phyloP scores from a whole-genome alignment of 192 early-diverging fungal genomes.

The Funneliformis mosseae region DNA sequence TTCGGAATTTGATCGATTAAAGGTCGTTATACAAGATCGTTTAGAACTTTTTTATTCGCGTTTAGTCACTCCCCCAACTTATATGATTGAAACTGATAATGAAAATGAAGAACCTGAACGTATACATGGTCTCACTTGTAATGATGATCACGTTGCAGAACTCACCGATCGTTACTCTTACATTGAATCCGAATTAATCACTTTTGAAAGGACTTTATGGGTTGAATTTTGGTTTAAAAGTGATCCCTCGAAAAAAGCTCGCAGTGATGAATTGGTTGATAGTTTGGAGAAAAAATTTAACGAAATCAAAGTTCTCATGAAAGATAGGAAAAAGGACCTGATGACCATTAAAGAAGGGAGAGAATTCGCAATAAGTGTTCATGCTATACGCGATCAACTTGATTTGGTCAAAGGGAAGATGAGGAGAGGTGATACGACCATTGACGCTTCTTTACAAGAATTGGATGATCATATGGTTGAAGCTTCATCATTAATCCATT shows the following conservation, averaged over 20 bases:
- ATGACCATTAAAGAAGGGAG: constrained; percentile 18
- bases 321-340: constrained; percentile 23
- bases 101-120: constrained; percentile 33
- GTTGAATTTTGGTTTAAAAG: constrained; percentile 34
- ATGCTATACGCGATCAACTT: constrained; percentile 30
- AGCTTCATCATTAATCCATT: not conserved
- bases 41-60: constrained; percentile 4
- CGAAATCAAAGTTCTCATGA: constrained; percentile 16
- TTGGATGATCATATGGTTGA: constrained; percentile 28
- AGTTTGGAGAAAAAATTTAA: constrained; percentile 9
- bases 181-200: constrained; percentile 27
- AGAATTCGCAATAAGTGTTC: constrained; percentile 13
- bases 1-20: constrained; percentile 33
- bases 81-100: constrained; percentile 15
- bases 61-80: constrained; percentile 16
- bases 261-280: constrained; percentile 13
- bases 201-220: constrained; percentile 29
- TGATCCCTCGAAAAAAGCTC: constrained; percentile 10
- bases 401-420: constrained; percentile 27
- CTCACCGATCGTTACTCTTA: constrained; percentile 19
- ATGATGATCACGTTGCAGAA: constrained; percentile 32
- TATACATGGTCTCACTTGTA: constrained; percentile 33
- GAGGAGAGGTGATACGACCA: constrained; percentile 28
- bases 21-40: not conserved
- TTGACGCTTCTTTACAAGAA: constrained; percentile 32